Conservation (phyloP, 2,329 filamentous ascomycete species). For the Bipolaris cookei region DNA sequence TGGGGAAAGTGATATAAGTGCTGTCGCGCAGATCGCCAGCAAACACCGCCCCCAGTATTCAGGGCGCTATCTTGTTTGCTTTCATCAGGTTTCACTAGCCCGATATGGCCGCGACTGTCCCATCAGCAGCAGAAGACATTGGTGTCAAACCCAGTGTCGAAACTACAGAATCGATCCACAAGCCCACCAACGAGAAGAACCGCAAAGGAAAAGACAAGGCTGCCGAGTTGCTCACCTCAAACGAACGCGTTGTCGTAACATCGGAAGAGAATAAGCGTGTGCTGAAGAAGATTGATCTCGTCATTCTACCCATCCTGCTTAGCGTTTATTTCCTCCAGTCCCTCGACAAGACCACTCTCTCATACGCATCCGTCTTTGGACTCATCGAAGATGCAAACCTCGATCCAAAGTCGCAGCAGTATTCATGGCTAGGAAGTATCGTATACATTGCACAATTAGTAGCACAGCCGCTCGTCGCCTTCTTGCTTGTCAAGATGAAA, state of each 20-base stretch:
- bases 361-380: slow-evolving; percentile 68
- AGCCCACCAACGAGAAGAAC: slow-evolving; percentile 16
- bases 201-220: slow-evolving; percentile 54
- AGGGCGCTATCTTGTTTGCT: not conserved
- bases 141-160: slow-evolving; percentile 32
- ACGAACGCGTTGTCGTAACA: slow-evolving; percentile 57
- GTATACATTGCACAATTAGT: slow-evolving; percentile 63
- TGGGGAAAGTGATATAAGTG: slow-evolving; percentile 30
- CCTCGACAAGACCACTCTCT: slow-evolving; percentile 67
- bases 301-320: slow-evolving; percentile 62
- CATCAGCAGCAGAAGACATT: slow-evolving; percentile 16
- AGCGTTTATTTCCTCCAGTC: slow-evolving; percentile 68
- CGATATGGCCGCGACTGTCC: slow-evolving; percentile 3
- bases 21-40: slow-evolving; percentile 15
- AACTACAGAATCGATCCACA: slow-evolving; percentile 37
- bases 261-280: slow-evolving; percentile 61
- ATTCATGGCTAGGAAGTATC: slow-evolving; percentile 59
- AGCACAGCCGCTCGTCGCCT: slow-evolving; percentile 60
- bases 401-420: slow-evolving; percentile 58
- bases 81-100: slow-evolving; percentile 26
- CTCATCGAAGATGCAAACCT: slow-evolving; percentile 65
- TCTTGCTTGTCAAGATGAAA: slow-evolving; percentile 65
- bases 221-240: slow-evolving; percentile 56
- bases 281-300: slow-evolving; percentile 58
- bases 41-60: not conserved